These are phyloP conservation scores for Heritiera littoralis DNA, from an alignment of 345 rosid species.

Conservation along the genomic window DNA sequence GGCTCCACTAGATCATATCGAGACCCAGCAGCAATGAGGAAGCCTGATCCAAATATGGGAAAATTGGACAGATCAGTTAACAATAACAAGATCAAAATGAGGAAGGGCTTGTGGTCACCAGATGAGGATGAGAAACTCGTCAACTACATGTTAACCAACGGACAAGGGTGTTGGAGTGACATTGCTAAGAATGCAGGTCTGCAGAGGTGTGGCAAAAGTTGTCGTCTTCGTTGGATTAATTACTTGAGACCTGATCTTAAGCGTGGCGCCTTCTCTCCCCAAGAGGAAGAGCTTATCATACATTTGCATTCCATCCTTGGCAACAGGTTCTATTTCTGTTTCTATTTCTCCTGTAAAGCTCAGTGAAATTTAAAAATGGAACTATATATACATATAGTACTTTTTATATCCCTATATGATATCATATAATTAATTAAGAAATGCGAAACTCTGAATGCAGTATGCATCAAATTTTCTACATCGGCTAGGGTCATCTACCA, in stretches of 20 bases:
- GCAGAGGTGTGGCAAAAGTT: constrained; percentile 79
- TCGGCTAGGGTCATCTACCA: too few species aligned
- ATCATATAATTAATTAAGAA: too few species aligned
- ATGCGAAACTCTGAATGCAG: too few species aligned
- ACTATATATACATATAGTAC: too few species aligned
- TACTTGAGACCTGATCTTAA: constrained; percentile 82
- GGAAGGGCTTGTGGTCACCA: constrained; percentile 87
- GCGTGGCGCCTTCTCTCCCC: constrained; percentile 73
- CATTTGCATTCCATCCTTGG: constrained; percentile 79
- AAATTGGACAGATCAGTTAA: constrained; percentile 27
- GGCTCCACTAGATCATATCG: constrained; percentile 23
- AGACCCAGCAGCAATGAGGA: constrained; percentile 13
- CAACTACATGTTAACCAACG: constrained; percentile 65
- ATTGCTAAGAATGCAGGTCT: constrained; percentile 78
- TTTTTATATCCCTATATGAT: too few species aligned
- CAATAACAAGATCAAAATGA: constrained; percentile 42
- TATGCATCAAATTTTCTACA: too few species aligned
- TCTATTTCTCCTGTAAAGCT: neutral
- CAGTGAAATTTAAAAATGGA: neutral
- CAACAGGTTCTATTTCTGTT: constrained; percentile 49
- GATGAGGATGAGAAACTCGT: constrained; percentile 83
- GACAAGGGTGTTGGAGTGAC: constrained; percentile 92
- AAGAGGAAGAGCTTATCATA: constrained; percentile 73
- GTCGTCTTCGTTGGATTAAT: constrained; percentile 87
- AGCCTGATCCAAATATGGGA: constrained; percentile 16